Base-by-base conservation (phyloP, 176 grass and related monocot genomes). In the Echinochloa phyllopogon region DNA sequence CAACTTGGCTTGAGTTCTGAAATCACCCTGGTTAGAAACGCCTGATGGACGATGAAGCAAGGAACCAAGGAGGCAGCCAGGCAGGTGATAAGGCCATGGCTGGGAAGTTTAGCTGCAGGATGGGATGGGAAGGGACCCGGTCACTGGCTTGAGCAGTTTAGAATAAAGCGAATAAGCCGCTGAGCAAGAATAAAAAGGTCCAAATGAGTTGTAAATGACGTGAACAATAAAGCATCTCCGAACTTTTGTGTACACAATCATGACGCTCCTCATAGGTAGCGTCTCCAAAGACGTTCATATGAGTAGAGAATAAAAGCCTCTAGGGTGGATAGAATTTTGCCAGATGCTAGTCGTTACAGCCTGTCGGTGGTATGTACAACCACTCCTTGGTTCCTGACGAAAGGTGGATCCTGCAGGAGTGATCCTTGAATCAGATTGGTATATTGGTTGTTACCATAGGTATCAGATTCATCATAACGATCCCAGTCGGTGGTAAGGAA, bases 1-100 rank as follows among this genome's bases (percentile, higher is more conserved):
- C 7, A 94, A 94, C 83, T 73, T 95, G 77, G 87, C 77, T 69
- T 81, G 80, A 82, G 17, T 27, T 76, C 41, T 87, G 79, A 82
- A 24, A 39, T 12, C 60, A 4, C 12, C 21, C 43, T 24, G 8
- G 44, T 39, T 27, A 17, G 40, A 69, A 76, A 14, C 21, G 16
- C 24, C 25, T 77, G 45, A 11, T 6, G 41, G 53, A 57, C 6
- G 45, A 74, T 51, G 74, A 57, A 48, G 16, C 4, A 12, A 59
- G 62, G 39, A 86, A 8, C 18, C 15, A 18, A 18, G 23, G n/a
- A 39, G 29, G 29, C 29, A 33, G 2, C 29, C 29, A 62, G 33
- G 62, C 43, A 64, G 44, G 27, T 25, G 4, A 39, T 33, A 49
- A 5, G 20, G 1, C 29, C 29, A 33, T 33, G 29, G 29, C 9